A percentile compares a stretch with the other conserved stretches of the same genome.
Conservation (phyloP, 768 basidiomycete genomes). For the Psilocybe azurescens region DNA sequence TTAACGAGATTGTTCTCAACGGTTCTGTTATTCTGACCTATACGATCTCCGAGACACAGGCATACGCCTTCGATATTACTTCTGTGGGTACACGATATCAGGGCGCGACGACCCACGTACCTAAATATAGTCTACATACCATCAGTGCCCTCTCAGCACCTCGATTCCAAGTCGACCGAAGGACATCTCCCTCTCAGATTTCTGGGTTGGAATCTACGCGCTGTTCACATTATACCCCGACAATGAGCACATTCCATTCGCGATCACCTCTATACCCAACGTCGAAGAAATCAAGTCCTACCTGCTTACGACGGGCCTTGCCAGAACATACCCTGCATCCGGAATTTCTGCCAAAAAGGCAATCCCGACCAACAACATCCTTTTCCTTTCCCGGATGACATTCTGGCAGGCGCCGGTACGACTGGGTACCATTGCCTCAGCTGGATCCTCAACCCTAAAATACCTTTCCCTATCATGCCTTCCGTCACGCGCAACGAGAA, state of each 20-base stretch:
- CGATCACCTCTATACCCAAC: slow-evolving; percentile 36
- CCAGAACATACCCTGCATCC: slow-evolving; percentile 20
- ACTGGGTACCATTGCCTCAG: slow-evolving; percentile 32
- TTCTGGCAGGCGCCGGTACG: slow-evolving; percentile 60
- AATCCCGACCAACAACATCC: slow-evolving; percentile 23
- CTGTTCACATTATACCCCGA: slow-evolving; percentile 43
- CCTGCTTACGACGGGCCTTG: slow-evolving; percentile 44
- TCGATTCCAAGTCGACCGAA: slow-evolving; percentile 14
- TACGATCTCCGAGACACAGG: slow-evolving; percentile 10
- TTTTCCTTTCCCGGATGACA: slow-evolving; percentile 45
- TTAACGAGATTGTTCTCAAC: slow-evolving; percentile 28
- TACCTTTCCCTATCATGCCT: slow-evolving; percentile 40
- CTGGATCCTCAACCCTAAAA: slow-evolving; percentile 31
- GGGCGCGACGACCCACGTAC: slow-evolving; percentile 32
- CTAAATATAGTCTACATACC: slow-evolving; percentile 31
- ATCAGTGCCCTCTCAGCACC: slow-evolving; percentile 19
- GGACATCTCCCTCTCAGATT: slow-evolving; percentile 31
- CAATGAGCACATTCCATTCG: slow-evolving; percentile 46
- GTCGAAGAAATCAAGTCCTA: slow-evolving; percentile 38
- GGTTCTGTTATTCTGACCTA: slow-evolving; percentile 25
- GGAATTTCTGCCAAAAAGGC: slow-evolving; percentile 12
- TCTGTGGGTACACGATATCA: slow-evolving; percentile 34
- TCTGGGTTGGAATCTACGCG: slow-evolving; percentile 47
- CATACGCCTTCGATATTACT: slow-evolving; percentile 30
- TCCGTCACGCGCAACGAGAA: slow-evolving; percentile 50